Base-by-base conservation (phyloP, 805 yeast species). In the Candida maesae region DNA sequence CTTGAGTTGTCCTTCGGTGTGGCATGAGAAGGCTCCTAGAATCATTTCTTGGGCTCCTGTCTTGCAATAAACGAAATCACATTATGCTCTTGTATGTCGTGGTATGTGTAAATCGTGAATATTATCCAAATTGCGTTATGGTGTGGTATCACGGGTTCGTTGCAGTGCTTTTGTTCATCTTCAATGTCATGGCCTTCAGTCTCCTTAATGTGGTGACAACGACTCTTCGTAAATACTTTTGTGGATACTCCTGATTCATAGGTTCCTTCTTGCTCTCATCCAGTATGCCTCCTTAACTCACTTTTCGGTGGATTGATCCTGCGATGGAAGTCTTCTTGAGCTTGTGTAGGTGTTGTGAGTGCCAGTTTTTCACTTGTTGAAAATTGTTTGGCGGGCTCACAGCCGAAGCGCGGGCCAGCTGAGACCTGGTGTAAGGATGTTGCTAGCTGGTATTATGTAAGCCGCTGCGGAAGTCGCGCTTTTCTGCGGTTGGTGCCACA, bases 281-380 rank as follows among this genome's bases (percentile, higher is more conserved):
- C 38, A 24, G 14, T 25, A 31, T 41, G 31, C 33, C 39, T 35
- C 31, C 36, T 27, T 35, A 41, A 55, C 59, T 52, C 55, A 55
- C 59, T 55, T 53, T 55, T 55, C 42, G 43, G 42, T 46, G 47
- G 45, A 45, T 50, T 55, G 58, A 52, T 53, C 59, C 46, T 49
- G 38, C 40, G 45, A 41, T 36, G 41, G 34, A 24, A 32, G 26
- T 21, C 26, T n/a, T 21, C 23, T n/a, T 28, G 15, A 33, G 21
- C n/a, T 30, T 43, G 19, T 29, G 34, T 24, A 33, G 36, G 41
- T 33, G 35, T 26, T 38, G 40, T 25, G 24, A 27, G 36, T 24
- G 39, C 51, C 52, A 53, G 57, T 55, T 55, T 55, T 55, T 55
- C 60, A 55, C 53, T 50, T 54, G 45, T 35, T 39, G 48, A 51